Conservation (phyloP, 305 asterid genomes). For the Ilex paraguariensis region DNA sequence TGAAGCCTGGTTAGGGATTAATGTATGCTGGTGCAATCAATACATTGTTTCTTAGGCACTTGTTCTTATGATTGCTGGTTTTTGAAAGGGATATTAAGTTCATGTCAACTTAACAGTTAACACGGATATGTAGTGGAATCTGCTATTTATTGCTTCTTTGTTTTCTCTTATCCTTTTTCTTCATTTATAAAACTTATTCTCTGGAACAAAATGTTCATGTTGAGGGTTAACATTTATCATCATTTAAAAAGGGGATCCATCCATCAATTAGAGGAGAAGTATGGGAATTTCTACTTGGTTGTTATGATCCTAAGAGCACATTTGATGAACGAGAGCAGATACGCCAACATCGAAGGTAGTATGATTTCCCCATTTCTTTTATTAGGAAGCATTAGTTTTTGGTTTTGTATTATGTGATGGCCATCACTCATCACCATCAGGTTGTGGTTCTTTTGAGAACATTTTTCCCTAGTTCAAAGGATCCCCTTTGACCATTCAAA, state of each 20-base stretch:
- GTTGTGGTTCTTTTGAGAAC: too few relatives aligned
- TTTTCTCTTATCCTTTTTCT: neutral
- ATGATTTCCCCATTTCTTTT: conserved; percentile 2
- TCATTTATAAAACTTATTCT: neutral
- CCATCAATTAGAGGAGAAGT: conserved; percentile 96
- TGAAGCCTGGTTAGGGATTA: too few relatives aligned
- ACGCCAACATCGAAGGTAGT: conserved; percentile 60
- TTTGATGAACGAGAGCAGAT: conserved; percentile 62
- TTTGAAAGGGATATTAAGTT: too few relatives aligned
- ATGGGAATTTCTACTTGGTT: conserved; percentile 86
- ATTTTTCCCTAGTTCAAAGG: too few relatives aligned
- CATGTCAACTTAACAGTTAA: too few relatives aligned
- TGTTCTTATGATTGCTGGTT: too few relatives aligned
- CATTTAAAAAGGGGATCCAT: conserved; percentile 68
- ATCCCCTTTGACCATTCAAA: too few relatives aligned
- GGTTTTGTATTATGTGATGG: too few relatives aligned
- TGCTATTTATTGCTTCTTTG: neutral
- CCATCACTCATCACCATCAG: too few relatives aligned
- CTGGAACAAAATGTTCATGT: neutral
- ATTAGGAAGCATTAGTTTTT: too few relatives aligned
- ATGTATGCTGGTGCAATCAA: too few relatives aligned
- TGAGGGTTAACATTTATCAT: conserved; percentile 3
- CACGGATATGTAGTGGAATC: neutral
- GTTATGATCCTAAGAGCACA: conserved; percentile 71
- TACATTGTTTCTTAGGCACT: too few relatives aligned